phyloP scores from a whole-genome alignment of 2,329 filamentous ascomycete genomes.

The Fusarium sublunatum region DNA sequence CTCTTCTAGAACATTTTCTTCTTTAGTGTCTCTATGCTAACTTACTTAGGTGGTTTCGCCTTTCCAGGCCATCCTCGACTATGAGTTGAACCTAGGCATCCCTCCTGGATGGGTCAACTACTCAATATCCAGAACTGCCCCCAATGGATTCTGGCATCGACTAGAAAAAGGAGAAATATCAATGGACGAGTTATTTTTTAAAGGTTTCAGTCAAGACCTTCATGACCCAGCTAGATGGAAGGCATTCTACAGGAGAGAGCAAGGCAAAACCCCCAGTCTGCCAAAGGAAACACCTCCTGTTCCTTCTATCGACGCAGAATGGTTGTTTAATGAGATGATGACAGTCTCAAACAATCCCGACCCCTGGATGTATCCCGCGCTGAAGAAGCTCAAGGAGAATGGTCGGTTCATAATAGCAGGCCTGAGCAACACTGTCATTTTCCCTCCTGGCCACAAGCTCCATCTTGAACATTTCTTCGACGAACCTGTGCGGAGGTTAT shows the following conservation, averaged over 20 bases:
- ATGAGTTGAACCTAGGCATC: conserved; percentile 80
- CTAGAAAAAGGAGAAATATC: conserved; percentile 86
- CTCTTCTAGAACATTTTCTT: neutral
- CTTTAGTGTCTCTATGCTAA: conserved; percentile 10
- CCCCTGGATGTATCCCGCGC: conserved; percentile 87
- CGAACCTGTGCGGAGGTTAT: conserved; percentile 72
- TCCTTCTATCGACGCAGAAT: conserved; percentile 79
- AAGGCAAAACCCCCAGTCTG: conserved; percentile 55
- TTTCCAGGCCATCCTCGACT: conserved; percentile 92
- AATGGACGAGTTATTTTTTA: conserved; percentile 80
- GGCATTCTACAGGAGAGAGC: conserved; percentile 66
- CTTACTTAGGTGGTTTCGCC: conserved; percentile 80
- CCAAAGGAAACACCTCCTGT: conserved; percentile 65
- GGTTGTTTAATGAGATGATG: conserved; percentile 95
- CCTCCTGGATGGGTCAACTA: conserved; percentile 92
- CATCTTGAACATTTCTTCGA: conserved; percentile 61
- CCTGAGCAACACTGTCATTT: conserved; percentile 89
- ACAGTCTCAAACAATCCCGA: conserved; percentile 74
- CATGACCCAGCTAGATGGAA: conserved; percentile 75
- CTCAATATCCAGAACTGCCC: conserved; percentile 82
- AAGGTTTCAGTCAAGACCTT: conserved; percentile 79
- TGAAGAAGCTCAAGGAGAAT: conserved; percentile 73
- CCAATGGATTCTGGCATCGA: conserved; percentile 86
- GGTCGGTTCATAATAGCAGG: conserved; percentile 80
- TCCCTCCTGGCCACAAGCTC: conserved; percentile 78